phyloP scores from a whole-genome alignment of 2,329 filamentous ascomycete genomes.

The Diaporthe caulivora region DNA sequence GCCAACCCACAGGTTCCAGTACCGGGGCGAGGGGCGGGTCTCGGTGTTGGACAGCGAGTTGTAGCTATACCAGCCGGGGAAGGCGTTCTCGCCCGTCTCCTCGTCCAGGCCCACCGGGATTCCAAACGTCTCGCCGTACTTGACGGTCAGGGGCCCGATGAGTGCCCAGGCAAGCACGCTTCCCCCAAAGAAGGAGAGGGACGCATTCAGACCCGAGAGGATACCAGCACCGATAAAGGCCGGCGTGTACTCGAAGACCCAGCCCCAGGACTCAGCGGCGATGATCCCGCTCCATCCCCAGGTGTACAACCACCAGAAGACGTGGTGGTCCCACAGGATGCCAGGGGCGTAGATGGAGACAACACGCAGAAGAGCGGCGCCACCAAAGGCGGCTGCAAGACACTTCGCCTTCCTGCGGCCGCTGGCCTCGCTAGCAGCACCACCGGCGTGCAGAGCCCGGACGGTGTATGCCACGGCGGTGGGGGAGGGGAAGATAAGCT shows the following conservation, averaged over 20 bases:
- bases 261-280: constrained; percentile 69
- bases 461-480: constrained; percentile 72
- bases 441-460: constrained; percentile 68
- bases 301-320: constrained; percentile 66
- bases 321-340: constrained; percentile 69
- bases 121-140: constrained; percentile 62
- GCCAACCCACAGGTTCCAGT: constrained; percentile 58
- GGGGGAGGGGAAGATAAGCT: constrained; percentile 69
- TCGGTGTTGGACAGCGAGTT: constrained; percentile 47
- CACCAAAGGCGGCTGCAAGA: constrained; percentile 61
- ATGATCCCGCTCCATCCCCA: constrained; percentile 62
- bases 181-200: constrained; percentile 68
- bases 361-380: constrained; percentile 63
- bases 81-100: constrained; percentile 11
- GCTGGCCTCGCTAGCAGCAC: constrained; percentile 54
- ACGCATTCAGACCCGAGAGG: constrained; percentile 69
- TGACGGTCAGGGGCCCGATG: constrained; percentile 68
- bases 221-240: constrained; percentile 71
- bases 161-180: constrained; percentile 67
- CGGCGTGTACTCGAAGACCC: constrained; percentile 68
- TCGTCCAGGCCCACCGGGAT: constrained; percentile 59
- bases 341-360: constrained; percentile 69
- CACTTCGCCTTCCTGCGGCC: constrained; percentile 69
- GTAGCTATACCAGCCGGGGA: constrained; percentile 47
- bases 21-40: constrained; percentile 51